Base-by-base conservation (phyloP, 768 basidiomycete genomes). In the Phylloporus rhodoxanthus region DNA sequence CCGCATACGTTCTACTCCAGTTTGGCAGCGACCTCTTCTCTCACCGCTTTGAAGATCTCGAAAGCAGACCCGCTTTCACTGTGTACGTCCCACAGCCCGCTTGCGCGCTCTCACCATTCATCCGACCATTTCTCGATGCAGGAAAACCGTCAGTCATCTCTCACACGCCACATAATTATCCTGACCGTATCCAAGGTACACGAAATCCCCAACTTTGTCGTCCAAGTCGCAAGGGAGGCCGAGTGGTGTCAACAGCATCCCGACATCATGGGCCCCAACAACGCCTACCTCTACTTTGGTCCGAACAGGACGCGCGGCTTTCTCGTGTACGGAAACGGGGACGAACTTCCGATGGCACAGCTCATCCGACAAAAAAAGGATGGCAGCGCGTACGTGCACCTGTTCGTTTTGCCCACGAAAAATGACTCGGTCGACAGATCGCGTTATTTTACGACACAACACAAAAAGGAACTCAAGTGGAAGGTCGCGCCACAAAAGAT, bases 181-280 rank as follows among this genome's bases (percentile, higher is more conserved):
- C 25, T n/a, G 17, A 40, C 13, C 40, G 4, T 36, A 0, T 17
- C 19, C 15, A 13, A 85, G 82, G 81, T 76, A 42, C 77, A 75
- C 17, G 69, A 74, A 49, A 72, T 68, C 43, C 81, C 84, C 19
- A 86, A 85, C 65, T 67, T 76, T 23, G 74, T 88, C 52, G 73
- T 87, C 52, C 76, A 80, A 53, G 68, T 89, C 47, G 74, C 75
- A 34, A 79, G 87, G 15, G 84, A 89, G 58, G 64, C 73, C 0
- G 72, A 70, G 19, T 89, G 87, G 87, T 72, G 79, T 20, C 75
- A 80, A 57, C 81, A 80, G 48, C 81, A 87, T 60, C 78, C 80
- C 20, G 75, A 71, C 41, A 81, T 88, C 54, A 83, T 87, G 81
- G 87, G 87, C n/a, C 87, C 87, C n/a, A 78, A 75, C 51, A 84